Conservation (phyloP, 768 basidiomycete species). For the Russula sp. region DNA sequence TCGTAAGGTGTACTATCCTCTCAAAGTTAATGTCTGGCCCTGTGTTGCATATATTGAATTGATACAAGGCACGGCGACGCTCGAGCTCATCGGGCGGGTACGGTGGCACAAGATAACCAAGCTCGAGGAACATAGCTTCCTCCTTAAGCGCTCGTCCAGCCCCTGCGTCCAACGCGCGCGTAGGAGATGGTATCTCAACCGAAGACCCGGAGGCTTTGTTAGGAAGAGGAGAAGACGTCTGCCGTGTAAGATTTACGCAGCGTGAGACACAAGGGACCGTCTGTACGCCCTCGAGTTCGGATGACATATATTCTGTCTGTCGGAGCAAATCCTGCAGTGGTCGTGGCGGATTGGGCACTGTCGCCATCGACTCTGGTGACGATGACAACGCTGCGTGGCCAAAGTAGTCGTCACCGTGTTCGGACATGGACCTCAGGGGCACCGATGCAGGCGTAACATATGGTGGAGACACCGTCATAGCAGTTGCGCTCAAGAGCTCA, state of each 20-base stretch:
- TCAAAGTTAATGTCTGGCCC: constrained; percentile 87
- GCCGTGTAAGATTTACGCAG: constrained; percentile 51
- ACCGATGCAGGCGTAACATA: constrained; percentile 30
- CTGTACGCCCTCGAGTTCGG: constrained; percentile 31
- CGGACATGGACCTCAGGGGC: constrained; percentile 20
- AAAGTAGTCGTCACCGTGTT: constrained; percentile 31
- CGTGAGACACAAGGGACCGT: constrained; percentile 46
- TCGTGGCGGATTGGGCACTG: constrained; percentile 10
- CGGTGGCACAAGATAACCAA: constrained; percentile 73
- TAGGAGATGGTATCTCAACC: constrained; percentile 22
- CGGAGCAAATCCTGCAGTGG: constrained; percentile 11
- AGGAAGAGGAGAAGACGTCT: constrained; percentile 60
- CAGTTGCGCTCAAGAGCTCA: constrained; percentile 5
- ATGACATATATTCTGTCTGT: constrained; percentile 20
- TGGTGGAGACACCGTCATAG: constrained; percentile 22
- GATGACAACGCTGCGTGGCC: constrained; percentile 2
- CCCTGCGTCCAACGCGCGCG: constrained; percentile 29
- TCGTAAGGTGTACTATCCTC: constrained; percentile 86
- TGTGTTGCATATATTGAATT: constrained; percentile 90
- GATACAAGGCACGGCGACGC: constrained; percentile 78
- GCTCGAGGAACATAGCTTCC: constrained; percentile 56
- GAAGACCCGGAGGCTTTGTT: constrained; percentile 19
- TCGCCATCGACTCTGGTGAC: neutral
- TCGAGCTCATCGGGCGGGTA: constrained; percentile 81
- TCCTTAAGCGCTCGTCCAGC: constrained; percentile 54